Base-by-base conservation (phyloP, 2,329 filamentous ascomycete species). In the Trichoderma sp. region DNA sequence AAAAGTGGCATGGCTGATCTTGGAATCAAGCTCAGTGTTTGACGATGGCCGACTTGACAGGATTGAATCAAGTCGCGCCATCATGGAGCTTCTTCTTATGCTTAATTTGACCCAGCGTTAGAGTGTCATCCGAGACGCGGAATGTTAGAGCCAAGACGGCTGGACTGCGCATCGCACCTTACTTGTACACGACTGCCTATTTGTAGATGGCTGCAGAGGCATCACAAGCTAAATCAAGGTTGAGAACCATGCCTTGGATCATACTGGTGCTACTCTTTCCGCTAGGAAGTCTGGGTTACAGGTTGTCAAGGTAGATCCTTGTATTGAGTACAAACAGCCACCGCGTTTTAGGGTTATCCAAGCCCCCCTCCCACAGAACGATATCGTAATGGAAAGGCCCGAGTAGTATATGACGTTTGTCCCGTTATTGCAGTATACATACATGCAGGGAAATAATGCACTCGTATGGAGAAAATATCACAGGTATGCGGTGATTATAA, bases 71-170 rank as follows among this genome's bases (percentile, higher is more conserved):
- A 68, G 8, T 43, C 53, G 36, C 65, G 53, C 61, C 50, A 68
- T 12, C 23, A 64, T 13, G 47, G 47, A 64, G 65, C 36, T 59
- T 68, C 65, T 59, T 68, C 26, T 68, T 68, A 68, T 68, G 65
- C 65, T 68, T 68, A 68, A 32, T 68, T 61, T 12, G 5, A 55
- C 20, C 26, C 53, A 17, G 55, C n/a, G 43, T 30, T 30, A 39
- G 32, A 43, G 64, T 34, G 32, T 9, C 26, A 23, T 58, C 53
- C 53, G 50, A 58, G 64, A 50, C 55, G 55, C 26, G 65, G 47
- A 47, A 50, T 59, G 65, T 68, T 59, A 26, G 65, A 68, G 65
- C 34, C 65, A 59, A 26, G 65, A 32, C 59, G n/a, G 20, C 28
- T 34, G 23, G 13, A 32, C 17, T 59, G 53, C 65, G n/a, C 30